These are phyloP conservation scores for Neurospora sp. DNA, from an alignment of 495 filamentous ascomycete species.

Conservation along the genomic window DNA sequence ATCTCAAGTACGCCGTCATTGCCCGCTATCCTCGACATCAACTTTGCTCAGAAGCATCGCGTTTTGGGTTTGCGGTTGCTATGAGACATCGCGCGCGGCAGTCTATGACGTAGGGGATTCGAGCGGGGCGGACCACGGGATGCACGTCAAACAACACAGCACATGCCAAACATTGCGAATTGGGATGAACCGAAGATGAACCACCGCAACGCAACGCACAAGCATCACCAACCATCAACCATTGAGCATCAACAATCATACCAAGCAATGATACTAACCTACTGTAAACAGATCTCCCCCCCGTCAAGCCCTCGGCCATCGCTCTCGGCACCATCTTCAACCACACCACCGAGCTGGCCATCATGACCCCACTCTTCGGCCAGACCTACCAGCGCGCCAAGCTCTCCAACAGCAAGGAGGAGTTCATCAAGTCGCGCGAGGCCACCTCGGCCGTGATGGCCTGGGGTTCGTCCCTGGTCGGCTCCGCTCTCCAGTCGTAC, in stretches of 20 bases:
- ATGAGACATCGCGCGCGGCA: background rate
- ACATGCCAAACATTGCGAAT: background rate
- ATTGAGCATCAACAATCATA: background rate
- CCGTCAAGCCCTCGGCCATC: slow-evolving; percentile 96
- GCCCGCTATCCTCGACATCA: background rate
- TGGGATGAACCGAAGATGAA: background rate
- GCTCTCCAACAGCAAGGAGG: slow-evolving; percentile 86
- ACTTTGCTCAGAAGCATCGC: background rate
- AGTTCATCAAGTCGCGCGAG: slow-evolving; percentile 90
- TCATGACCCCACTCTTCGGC: slow-evolving; percentile 85
- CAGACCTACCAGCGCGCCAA: slow-evolving; percentile 92
- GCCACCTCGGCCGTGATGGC: slow-evolving; percentile 76
- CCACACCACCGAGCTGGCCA: slow-evolving; percentile 54
- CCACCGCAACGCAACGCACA: background rate
- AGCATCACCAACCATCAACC: background rate
- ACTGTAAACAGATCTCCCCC: slow-evolving; percentile 60
- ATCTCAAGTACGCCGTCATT: background rate
- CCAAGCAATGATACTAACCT: background rate
- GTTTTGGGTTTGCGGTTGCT: background rate
- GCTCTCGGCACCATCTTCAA: slow-evolving; percentile 93
- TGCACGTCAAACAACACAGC: background rate
- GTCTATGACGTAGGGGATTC: background rate
- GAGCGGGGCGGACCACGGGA: background rate
- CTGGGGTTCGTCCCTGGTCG: slow-evolving; percentile 82
- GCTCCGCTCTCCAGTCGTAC: slow-evolving; percentile 85